Conservation (phyloP, 192 early-diverging fungal genomes). For the Backusella westeae region DNA sequence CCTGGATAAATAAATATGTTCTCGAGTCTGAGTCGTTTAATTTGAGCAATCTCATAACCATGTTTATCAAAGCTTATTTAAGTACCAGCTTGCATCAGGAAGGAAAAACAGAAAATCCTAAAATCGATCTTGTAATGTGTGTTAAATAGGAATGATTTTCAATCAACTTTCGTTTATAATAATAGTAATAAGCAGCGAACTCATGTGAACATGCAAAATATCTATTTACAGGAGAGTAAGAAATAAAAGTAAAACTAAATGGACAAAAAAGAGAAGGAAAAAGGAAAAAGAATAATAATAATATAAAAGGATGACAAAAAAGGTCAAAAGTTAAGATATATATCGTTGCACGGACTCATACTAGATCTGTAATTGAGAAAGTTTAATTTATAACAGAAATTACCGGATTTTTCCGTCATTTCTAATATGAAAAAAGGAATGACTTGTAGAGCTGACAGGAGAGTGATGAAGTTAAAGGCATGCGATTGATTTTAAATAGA, state of each 20-base stretch:
- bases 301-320: not conserved
- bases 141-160: not conserved
- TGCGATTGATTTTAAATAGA: conserved; percentile 8
- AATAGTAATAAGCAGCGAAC: not conserved
- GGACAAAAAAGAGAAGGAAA: not conserved
- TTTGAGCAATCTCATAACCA: not conserved
- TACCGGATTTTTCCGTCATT: not conserved
- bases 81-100: not conserved
- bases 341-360: not conserved
- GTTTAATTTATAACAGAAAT: conserved; percentile 1
- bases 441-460: not conserved
- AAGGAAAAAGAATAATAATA: not conserved
- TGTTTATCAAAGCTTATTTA: not conserved
- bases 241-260: not conserved
- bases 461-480: not conserved
- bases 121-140: not conserved
- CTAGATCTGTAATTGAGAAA: not conserved
- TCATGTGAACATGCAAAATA: not conserved
- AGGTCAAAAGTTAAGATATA: not conserved
- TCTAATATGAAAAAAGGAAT: not conserved
- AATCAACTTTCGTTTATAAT: not conserved
- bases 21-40: not conserved
- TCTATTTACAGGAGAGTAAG: not conserved
- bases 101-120: not conserved
- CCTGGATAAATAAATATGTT: not conserved